These are phyloP conservation scores for Harringtonia lauricola DNA, from an alignment of 2,329 filamentous ascomycete genomes.

Conservation along the genomic window DNA sequence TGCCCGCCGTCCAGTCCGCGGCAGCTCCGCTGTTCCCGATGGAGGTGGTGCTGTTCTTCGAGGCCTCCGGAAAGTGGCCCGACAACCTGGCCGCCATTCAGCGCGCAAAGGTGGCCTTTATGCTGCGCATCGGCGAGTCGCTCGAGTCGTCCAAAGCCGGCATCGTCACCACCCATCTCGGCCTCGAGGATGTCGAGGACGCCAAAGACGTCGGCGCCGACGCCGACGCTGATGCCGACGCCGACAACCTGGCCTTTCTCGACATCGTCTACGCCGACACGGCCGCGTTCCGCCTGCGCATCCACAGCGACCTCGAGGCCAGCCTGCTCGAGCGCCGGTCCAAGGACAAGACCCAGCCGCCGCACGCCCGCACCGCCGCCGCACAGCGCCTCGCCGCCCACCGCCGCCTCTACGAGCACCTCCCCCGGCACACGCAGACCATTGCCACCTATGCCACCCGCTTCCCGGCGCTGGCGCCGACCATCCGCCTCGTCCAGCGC, in stretches of 20 bases:
- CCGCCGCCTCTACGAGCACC: slow-evolving; percentile 59
- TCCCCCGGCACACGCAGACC: slow-evolving; percentile 72
- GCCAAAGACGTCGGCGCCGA: slow-evolving; percentile 61
- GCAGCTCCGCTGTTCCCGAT: slow-evolving; percentile 44
- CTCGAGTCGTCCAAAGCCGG: slow-evolving; percentile 44
- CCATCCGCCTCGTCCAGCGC: slow-evolving; percentile 74
- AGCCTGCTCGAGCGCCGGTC: slow-evolving; percentile 67
- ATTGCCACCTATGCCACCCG: slow-evolving; percentile 72
- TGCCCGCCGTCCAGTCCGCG: slow-evolving; percentile 35
- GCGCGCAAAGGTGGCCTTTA: slow-evolving; percentile 83
- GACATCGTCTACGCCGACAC: slow-evolving; percentile 69
- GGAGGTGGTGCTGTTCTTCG: slow-evolving; percentile 79
- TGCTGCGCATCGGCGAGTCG: slow-evolving; percentile 63
- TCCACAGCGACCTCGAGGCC: slow-evolving; percentile 82
- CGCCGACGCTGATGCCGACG: slow-evolving; percentile 62
- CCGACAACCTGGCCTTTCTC: slow-evolving; percentile 70
- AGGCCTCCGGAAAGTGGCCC: slow-evolving; percentile 87
- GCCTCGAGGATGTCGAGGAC: slow-evolving; percentile 67
- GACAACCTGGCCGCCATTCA: slow-evolving; percentile 87
- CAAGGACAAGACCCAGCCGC: slow-evolving; percentile 60
- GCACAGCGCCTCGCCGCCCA: slow-evolving; percentile 59
- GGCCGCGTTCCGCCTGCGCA: slow-evolving; percentile 70
- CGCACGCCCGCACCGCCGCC: slow-evolving; percentile 55
- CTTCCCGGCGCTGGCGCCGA: slow-evolving; percentile 66
- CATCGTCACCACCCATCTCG: slow-evolving; percentile 54